These are phyloP conservation scores for Cordia subcordata DNA, from an alignment of 257 asterid species.

Conservation along the genomic window DNA sequence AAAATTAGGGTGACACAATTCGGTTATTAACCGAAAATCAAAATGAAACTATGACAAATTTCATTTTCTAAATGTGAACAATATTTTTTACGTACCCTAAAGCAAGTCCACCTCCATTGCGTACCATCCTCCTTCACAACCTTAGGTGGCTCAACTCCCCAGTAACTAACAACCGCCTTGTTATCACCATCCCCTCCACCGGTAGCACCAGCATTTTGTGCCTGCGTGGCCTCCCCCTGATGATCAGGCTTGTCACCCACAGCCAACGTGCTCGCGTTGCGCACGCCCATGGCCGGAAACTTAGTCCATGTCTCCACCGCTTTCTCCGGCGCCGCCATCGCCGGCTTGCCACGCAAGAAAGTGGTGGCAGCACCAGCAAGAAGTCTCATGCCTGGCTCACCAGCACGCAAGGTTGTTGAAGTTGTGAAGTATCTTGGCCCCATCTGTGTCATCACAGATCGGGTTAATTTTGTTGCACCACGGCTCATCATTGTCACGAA, in stretches of 20 bases:
- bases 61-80: too few species aligned
- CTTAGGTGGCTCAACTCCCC: slow-evolving; percentile 63
- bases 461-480: slow-evolving; percentile 33
- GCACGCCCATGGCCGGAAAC: slow-evolving; percentile 23
- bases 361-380: slow-evolving; percentile 2
- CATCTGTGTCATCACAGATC: slow-evolving; percentile 24
- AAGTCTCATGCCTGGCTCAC: slow-evolving; percentile 1
- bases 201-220: slow-evolving; percentile 10
- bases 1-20: neutral
- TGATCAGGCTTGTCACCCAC: slow-evolving; percentile 40
- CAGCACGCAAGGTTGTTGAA: slow-evolving; percentile 15
- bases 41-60: too few species aligned
- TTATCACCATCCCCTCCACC: slow-evolving; percentile 10
- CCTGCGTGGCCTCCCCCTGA: slow-evolving; percentile 26
- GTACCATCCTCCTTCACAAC: slow-evolving; percentile 58
- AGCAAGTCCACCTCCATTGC: slow-evolving; percentile 74
- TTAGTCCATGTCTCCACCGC: slow-evolving; percentile 24
- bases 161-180: slow-evolving; percentile 50
- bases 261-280: slow-evolving; percentile 47
- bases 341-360: slow-evolving; percentile 10
- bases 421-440: slow-evolving; percentile 49
- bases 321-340: slow-evolving; percentile 15
- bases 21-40: too few species aligned
- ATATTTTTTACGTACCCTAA: slow-evolving; percentile 37
- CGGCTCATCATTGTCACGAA: slow-evolving; percentile 46